Evolutionary conservation across 495 filamentous ascomycete genomes (phyloP), one percentile per base, ranked within the genome.

Genomic region (Hypoxylon rickii): DNA sequence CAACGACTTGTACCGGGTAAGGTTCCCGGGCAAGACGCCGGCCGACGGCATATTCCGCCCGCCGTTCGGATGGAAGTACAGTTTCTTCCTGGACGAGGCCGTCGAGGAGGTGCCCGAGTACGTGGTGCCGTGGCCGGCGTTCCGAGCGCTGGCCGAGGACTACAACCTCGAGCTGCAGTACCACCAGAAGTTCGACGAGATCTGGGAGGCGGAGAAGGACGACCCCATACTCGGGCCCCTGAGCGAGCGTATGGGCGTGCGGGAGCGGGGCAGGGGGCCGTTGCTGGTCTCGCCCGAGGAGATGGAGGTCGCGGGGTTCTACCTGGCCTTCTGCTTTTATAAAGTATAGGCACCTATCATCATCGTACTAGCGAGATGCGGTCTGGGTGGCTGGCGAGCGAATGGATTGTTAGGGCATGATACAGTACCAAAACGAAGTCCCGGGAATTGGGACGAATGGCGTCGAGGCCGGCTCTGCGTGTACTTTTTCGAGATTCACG

Each of bases 41-140:
- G 75, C 83, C 44, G 90, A 93, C 48, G 87, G 87, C 33, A 76
- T 90, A 31, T 98, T 97, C 73, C 85, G 94, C 1, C 95, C 95
- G 2, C 90, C 92, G 0, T 98, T 92, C 66, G 95, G 95, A 20
- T 97, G 94, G 93, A 93, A 90, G 67, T 98, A 98, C 70, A 95
- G 83, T 66, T 98, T 95, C 77, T 93, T 90, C 65, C 84, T 98
- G 63, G 83, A 92, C 63, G 94, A 98, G 69, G 95, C 94, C 1
- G 94, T 98, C 15, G 92, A 96, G 69, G 90, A 92, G 60, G 88
- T 96, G 7, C 94, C 94, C 18, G 94, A 98, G 73, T 98, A 96
- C 70, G 92, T 98, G 7, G 95, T 98, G 6, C 94, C 94, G 0
- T 98, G 95, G 95, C 91, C 95, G 66, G 92, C 90, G 1, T 97